phyloP scores from a whole-genome alignment of 2,329 filamentous ascomycete genomes.

The Tympanopsis confertula region DNA sequence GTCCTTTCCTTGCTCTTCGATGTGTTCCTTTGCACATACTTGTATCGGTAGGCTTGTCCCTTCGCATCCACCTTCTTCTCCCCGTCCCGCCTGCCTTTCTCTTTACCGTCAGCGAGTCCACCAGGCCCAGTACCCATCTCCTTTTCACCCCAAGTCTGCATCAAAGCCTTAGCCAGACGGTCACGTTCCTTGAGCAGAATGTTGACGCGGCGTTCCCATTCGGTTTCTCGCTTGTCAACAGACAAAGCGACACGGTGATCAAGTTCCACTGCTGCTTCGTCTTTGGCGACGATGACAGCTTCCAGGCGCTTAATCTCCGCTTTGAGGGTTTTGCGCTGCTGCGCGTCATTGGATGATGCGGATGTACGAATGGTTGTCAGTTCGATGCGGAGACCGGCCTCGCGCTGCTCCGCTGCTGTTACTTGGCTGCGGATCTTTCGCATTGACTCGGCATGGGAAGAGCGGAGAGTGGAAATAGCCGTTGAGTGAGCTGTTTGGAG shows the following conservation, averaged over 20 bases:
- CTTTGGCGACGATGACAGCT: conserved; percentile 20
- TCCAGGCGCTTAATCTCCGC: conserved; percentile 19
- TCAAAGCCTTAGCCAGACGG: conserved; percentile 21
- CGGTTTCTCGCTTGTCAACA: conserved; percentile 25
- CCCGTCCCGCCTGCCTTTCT: conserved; percentile 14
- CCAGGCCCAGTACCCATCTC: conserved; percentile 15
- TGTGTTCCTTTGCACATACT: neutral
- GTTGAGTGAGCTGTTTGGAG: conserved; percentile 21
- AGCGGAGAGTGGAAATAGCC: conserved; percentile 20
- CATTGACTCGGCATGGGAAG: conserved; percentile 21
- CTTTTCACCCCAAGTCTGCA: conserved; percentile 26
- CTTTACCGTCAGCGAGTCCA: conserved; percentile 10
- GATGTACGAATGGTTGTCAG: conserved; percentile 9
- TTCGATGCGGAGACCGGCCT: conserved; percentile 17
- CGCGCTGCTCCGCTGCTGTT: conserved; percentile 17
- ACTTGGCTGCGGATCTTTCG: conserved; percentile 20
- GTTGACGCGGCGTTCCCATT: conserved; percentile 26
- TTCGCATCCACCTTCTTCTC: conserved; percentile 23
- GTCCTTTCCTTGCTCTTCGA: too few relatives aligned
- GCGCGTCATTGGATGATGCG: neutral
- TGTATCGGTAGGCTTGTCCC: neutral
- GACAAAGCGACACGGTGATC: conserved; percentile 24
- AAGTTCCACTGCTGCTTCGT: conserved; percentile 22
- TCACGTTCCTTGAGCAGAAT: conserved; percentile 25
- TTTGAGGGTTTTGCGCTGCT: conserved; percentile 9